Percentiles rank a stretch among this genome's conserved stretches.
Conservation (phyloP, 768 basidiomycete genomes). For the Pholiota microspora region DNA sequence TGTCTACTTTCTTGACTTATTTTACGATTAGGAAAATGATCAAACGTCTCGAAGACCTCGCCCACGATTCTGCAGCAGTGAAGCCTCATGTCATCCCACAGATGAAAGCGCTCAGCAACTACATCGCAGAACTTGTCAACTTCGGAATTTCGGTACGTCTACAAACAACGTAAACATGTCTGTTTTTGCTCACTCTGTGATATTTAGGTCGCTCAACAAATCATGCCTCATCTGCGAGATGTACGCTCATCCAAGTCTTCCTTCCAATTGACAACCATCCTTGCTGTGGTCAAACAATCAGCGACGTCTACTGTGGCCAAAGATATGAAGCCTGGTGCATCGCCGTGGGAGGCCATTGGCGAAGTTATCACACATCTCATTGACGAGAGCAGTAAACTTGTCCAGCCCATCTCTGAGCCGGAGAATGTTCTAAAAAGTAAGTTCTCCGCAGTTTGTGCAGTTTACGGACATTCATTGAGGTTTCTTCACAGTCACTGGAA, state of each 20-base stretch:
- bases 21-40: constrained; percentile 70
- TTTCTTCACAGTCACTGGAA: constrained; percentile 54
- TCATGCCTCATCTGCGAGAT: constrained; percentile 83
- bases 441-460: constrained; percentile 19
- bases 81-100: constrained; percentile 69
- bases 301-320: constrained; percentile 71
- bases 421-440: constrained; percentile 81
- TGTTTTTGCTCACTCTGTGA: not conserved
- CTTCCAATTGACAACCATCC: constrained; percentile 71
- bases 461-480: not conserved
- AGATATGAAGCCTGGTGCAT: constrained; percentile 58
- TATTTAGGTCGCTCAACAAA: constrained; percentile 80
- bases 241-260: constrained; percentile 74
- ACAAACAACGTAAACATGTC: not conserved
- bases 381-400: constrained; percentile 65
- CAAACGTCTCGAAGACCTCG: constrained; percentile 80
- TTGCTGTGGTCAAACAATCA: constrained; percentile 71
- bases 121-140: constrained; percentile 80
- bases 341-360: constrained; percentile 77
- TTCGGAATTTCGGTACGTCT: constrained; percentile 81
- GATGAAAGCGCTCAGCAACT: constrained; percentile 67
- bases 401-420: constrained; percentile 69
- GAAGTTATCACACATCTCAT: constrained; percentile 68
- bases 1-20: not conserved
- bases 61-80: constrained; percentile 67